A percentile compares a stretch with the other conserved stretches of the same genome.
phyloP scores from a whole-genome alignment of 495 filamentous ascomycete species.

The Penicillium steckii region DNA sequence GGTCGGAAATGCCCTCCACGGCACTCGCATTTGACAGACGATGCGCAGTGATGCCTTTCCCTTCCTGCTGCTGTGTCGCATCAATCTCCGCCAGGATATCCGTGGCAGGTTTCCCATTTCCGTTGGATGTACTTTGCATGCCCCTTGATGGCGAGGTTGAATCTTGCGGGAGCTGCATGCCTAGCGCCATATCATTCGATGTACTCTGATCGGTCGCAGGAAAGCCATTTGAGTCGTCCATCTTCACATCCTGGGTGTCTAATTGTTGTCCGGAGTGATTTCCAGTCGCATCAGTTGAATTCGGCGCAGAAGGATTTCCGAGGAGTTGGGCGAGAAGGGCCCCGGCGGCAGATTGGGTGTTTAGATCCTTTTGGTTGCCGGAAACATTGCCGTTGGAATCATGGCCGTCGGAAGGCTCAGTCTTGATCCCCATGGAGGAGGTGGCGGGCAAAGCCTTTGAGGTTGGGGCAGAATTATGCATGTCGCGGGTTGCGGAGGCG shows the following conservation, averaged over 20 bases:
- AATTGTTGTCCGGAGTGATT: conserved; percentile 9
- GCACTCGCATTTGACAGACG: conserved; percentile 24
- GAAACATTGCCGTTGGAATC: conserved; percentile 8
- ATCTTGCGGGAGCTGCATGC: conserved; percentile 9
- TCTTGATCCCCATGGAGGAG: conserved; percentile 35
- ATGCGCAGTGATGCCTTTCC: conserved; percentile 3
- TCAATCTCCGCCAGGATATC: conserved; percentile 19
- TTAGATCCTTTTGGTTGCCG: conserved; percentile 19
- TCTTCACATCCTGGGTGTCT: conserved; percentile 19
- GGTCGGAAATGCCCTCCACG: conserved; percentile 34
- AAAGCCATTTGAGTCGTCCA: conserved; percentile 20
- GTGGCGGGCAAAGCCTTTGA: conserved; percentile 33
- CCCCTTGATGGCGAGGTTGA: conserved; percentile 13
- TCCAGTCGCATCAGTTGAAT: not conserved
- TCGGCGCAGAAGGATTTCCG: conserved; percentile 29
- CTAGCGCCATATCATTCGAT: conserved; percentile 8
- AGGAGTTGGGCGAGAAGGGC: conserved; percentile 46
- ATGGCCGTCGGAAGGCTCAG: conserved; percentile 25
- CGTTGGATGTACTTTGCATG: conserved; percentile 22
- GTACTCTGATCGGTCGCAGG: conserved; percentile 8
- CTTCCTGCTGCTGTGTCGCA: conserved; percentile 11
- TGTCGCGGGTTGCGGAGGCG: conserved; percentile 47
- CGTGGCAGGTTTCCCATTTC: conserved; percentile 12
- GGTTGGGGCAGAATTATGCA: conserved; percentile 46
- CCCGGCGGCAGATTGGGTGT: conserved; percentile 42